Evolutionary conservation across 169 alveolate genomes (phyloP).

Genomic region (Cryptosporidium andersoni): DNA sequence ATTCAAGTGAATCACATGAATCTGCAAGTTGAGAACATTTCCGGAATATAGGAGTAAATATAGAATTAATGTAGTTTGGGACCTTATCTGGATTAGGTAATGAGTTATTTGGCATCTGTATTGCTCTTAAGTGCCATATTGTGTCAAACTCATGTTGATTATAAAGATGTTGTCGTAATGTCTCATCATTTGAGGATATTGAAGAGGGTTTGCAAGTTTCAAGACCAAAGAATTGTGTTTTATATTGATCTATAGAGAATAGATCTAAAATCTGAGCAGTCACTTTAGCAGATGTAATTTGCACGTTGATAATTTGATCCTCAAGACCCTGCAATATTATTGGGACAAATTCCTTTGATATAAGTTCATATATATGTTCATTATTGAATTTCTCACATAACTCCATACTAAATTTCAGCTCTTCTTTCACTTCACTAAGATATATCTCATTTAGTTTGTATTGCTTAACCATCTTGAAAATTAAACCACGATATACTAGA

Average conservation of each 20-base stretch:
- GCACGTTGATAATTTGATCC: conserved; percentile 44
- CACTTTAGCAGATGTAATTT: conserved; percentile 22
- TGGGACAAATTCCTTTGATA: conserved; percentile 43
- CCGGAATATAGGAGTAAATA: too few species aligned
- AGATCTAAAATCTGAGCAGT: conserved; percentile 26
- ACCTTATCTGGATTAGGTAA: too few species aligned
- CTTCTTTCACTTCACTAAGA: not conserved
- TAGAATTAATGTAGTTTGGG: too few species aligned
- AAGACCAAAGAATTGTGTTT: conserved; percentile 1
- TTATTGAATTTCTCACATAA: conserved; percentile 9
- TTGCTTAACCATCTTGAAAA: conserved; percentile 10
- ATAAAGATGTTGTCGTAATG: conserved; percentile 20
- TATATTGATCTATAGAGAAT: conserved; percentile 22
- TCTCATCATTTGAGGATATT: conserved; percentile 13
- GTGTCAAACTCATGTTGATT: conserved; percentile 53
- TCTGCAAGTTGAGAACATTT: too few species aligned
- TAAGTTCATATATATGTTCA: conserved; percentile 20
- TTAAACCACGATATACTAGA: conserved; percentile 26
- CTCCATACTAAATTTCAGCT: not conserved
- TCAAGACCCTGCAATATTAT: conserved; percentile 2
- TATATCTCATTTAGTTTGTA: not conserved
- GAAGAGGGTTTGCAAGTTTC: not conserved
- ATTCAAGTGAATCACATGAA: too few species aligned
- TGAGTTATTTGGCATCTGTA: not conserved
- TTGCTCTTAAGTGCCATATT: conserved; percentile 42